Evolutionary conservation across 75 land plant species (phyloP), one percentile per base, ranked within the genome.

Genomic region (Pinus taeda): DNA sequence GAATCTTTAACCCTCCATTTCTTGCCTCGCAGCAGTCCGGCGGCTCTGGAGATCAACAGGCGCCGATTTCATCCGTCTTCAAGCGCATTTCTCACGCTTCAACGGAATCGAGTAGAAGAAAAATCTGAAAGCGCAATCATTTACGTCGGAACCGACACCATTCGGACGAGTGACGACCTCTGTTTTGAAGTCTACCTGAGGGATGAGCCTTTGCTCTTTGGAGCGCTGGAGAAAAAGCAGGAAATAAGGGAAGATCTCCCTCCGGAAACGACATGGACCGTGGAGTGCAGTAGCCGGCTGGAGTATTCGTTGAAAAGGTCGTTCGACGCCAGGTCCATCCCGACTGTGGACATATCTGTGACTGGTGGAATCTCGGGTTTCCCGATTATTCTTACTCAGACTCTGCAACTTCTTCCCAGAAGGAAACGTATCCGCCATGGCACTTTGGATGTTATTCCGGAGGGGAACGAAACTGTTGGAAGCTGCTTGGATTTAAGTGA

Each of bases 31-130:
- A 82, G 79, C 75, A 79, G 85, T 22, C 85, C 83, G 20, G 84
- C 77, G n/a, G 76, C 87, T 18, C 80, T 94, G 30, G 97, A 94
- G 80, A 85, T 94, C 74, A 94, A 94, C 58, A 93, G 93, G 74
- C 71, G 85, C 3, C 81, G 93, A 20, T 75, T 92, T 12, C 89
- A 92, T 6, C 86, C 97, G 11, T 86, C 97, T 18, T 90, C 88
- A 4, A 14, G 86, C 33, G 85, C 83, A 7, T 64, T 82, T n/a
- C 69, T 93, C 18, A 49, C 78, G 56, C 88, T 95, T 3, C 86
- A 91, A 56, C 82, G 96, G 3, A 95, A 93, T 74, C 85, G 96
- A 3, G 58, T 89, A 17, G 87, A 91, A 42, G 81, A 83, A 55
- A 90, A 78, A 49, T 76, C 91, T 21, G 11, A 17, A 2, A 79